Percentiles rank a stretch among this genome's conserved stretches.
Evolutionary conservation across 2,329 filamentous ascomycete species (phyloP).

Genomic region (Dothistroma septosporum): DNA sequence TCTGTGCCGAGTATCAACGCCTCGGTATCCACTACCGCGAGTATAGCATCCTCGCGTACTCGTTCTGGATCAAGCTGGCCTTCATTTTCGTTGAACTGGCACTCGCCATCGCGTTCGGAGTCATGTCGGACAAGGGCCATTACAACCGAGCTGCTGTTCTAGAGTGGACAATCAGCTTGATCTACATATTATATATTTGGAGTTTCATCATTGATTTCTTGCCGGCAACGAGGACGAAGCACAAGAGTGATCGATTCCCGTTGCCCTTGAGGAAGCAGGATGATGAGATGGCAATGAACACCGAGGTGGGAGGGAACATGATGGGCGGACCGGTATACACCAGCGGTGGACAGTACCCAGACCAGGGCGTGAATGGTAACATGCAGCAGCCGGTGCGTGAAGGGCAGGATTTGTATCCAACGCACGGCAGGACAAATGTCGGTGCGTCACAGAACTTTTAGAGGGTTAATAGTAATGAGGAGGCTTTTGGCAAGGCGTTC

Average conservation of each 20-base stretch:
- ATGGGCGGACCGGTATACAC: slow-evolving; percentile 33
- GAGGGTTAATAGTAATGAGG: background rate
- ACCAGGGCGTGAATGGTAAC: background rate
- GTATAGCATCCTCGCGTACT: slow-evolving; percentile 66
- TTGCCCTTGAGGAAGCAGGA: slow-evolving; percentile 34
- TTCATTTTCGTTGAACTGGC: slow-evolving; percentile 79
- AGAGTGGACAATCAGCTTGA: slow-evolving; percentile 74
- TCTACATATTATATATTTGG: slow-evolving; percentile 84
- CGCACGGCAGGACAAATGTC: background rate
- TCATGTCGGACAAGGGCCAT: slow-evolving; percentile 29
- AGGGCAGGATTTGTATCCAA: background rate
- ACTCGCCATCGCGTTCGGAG: slow-evolving; percentile 69
- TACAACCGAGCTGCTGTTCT: slow-evolving; percentile 70
- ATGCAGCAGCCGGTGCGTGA: background rate
- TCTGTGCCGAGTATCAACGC: slow-evolving; percentile 85
- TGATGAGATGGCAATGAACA: slow-evolving; percentile 28
- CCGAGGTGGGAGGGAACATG: slow-evolving; percentile 25
- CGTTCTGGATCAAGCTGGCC: slow-evolving; percentile 80
- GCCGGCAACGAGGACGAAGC: slow-evolving; percentile 65
- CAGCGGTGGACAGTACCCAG: slow-evolving; percentile 17
- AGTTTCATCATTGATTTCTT: slow-evolving; percentile 78
- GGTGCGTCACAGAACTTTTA: background rate
- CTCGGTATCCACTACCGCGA: slow-evolving; percentile 76
- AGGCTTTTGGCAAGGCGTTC: background rate
- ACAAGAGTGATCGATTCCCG: slow-evolving; percentile 34